A percentile compares a stretch with the other conserved stretches of the same genome.
phyloP scores from a whole-genome alignment of 129 eudicot genomes.

The Smallanthus sonchifolius region DNA sequence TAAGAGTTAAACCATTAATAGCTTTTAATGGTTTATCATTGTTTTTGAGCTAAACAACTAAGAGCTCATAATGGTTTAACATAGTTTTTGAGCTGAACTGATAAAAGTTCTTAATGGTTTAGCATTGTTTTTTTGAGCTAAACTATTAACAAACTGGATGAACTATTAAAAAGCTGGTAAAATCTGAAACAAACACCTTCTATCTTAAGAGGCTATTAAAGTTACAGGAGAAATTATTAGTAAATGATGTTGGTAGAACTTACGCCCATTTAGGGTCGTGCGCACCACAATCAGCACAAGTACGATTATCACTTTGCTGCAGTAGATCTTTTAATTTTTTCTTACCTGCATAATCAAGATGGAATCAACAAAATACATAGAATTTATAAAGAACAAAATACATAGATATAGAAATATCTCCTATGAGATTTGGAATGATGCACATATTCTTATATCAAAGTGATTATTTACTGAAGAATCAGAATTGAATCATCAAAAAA shows the following conservation, averaged over 20 bases:
- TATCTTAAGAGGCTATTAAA: too few species aligned
- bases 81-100: too few species aligned
- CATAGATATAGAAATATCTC: background rate
- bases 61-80: too few species aligned
- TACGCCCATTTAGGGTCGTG: slow-evolving; percentile 99
- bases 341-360: slow-evolving; percentile 50
- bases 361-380: background rate
- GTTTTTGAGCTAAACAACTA: too few species aligned
- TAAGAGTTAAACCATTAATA: too few species aligned
- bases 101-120: too few species aligned
- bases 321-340: slow-evolving; percentile 75
- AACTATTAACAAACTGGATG: too few species aligned
- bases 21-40: too few species aligned
- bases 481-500: background rate
- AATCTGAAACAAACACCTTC: too few species aligned
- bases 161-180: too few species aligned
- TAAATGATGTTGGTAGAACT: slow-evolving; percentile 38
- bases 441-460: background rate
- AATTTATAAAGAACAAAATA: background rate
- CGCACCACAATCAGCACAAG: slow-evolving; percentile 88
- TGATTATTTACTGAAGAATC: background rate
- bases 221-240: background rate
- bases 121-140: too few species aligned
- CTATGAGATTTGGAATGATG: background rate
- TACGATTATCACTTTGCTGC: slow-evolving; percentile 70